These are phyloP conservation scores for Auriscalpium orientale DNA, from an alignment of 768 basidiomycete species.

Conservation along the genomic window DNA sequence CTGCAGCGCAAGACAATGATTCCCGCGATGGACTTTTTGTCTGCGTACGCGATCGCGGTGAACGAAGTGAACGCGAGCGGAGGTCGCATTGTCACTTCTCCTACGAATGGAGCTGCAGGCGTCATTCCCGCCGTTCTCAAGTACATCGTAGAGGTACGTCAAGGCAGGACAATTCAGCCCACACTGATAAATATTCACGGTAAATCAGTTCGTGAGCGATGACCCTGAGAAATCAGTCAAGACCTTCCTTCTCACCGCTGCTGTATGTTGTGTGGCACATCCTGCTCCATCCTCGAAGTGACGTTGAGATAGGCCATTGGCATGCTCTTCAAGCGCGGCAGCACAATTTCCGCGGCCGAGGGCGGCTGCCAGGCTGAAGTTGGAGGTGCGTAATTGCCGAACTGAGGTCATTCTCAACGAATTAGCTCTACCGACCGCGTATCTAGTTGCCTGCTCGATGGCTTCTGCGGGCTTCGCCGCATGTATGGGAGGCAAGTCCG, in stretches of 20 bases:
- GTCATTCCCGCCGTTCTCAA: slow-evolving; percentile 91
- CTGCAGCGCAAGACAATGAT: slow-evolving; percentile 74
- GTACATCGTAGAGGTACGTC: slow-evolving; percentile 69
- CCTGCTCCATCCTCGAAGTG: not conserved
- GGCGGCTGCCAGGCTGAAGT: slow-evolving; percentile 95
- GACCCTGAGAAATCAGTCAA: slow-evolving; percentile 82
- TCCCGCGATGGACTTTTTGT: slow-evolving; percentile 89
- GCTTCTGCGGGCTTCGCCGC: slow-evolving; percentile 91
- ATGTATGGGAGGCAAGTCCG: slow-evolving; percentile 73
- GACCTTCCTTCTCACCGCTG: slow-evolving; percentile 86
- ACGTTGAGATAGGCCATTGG: slow-evolving; percentile 58
- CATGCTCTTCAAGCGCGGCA: slow-evolving; percentile 96
- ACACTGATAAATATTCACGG: not conserved
- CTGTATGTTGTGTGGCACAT: slow-evolving; percentile 41
- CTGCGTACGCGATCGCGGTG: slow-evolving; percentile 90
- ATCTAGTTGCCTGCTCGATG: slow-evolving; percentile 87
- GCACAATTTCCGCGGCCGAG: slow-evolving; percentile 93
- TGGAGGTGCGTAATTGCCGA: slow-evolving; percentile 46
- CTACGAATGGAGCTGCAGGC: slow-evolving; percentile 89
- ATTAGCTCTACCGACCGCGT: not conserved
- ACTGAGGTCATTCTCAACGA: not conserved
- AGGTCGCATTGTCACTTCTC: slow-evolving; percentile 90
- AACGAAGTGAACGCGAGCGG: slow-evolving; percentile 94
- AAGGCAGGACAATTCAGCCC: not conserved
- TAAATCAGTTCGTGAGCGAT: slow-evolving; percentile 72